Evolutionary conservation across 495 filamentous ascomycete species (phyloP).

Genomic region (Hypoxylon lienhwacheense): DNA sequence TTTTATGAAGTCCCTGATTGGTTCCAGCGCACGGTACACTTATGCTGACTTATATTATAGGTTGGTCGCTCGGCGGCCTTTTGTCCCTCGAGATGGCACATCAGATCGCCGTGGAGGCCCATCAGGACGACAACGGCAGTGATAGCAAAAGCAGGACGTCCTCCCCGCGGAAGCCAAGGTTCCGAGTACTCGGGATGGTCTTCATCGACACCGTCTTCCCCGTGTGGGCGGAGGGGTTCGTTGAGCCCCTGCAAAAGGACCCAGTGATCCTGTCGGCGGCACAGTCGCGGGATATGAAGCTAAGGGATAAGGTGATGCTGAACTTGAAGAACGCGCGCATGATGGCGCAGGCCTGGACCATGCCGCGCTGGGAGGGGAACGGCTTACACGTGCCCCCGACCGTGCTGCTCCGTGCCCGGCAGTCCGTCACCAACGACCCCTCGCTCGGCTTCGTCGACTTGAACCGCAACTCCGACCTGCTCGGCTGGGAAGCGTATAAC

Average conservation of each 20-base stretch:
- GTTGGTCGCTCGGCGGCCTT: conserved; percentile 52
- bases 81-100: conserved; percentile 46
- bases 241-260: conserved; percentile 3
- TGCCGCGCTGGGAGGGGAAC: conserved; percentile 41
- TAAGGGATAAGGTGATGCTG: conserved; percentile 43
- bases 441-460: conserved; percentile 41
- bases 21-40: background rate
- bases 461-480: conserved; percentile 28
- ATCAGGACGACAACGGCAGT: background rate
- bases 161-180: conserved; percentile 12
- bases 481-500: conserved; percentile 48
- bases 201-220: conserved; percentile 51
- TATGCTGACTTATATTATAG: conserved; percentile 26
- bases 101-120: conserved; percentile 32
- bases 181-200: conserved; percentile 45
- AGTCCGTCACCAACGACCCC: conserved; percentile 34
- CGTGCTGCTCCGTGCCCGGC: conserved; percentile 44
- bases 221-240: conserved; percentile 5
- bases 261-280: conserved; percentile 32
- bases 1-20: background rate
- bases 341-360: conserved; percentile 43
- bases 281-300: conserved; percentile 38
- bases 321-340: conserved; percentile 42
- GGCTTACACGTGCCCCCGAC: conserved; percentile 33
- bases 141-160: conserved; percentile 4